Percentiles rank a stretch among this genome's conserved stretches.
Evolutionary conservation across 305 asterid genomes (phyloP).

Genomic region (Fraxinus latifolia): DNA sequence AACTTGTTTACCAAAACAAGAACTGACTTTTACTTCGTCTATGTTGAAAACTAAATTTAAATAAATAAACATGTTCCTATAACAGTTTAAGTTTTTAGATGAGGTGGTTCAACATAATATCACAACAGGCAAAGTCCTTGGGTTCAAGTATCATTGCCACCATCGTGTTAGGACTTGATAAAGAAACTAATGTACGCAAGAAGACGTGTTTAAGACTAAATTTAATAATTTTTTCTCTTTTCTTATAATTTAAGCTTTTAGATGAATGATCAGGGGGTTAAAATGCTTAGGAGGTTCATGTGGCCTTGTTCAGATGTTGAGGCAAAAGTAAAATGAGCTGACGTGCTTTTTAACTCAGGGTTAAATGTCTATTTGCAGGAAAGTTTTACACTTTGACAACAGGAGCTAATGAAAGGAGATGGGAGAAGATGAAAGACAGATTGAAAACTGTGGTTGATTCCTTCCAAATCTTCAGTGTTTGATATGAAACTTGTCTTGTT

Average conservation of each 20-base stretch:
- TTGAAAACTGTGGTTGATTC: conserved; percentile 76
- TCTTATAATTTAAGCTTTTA: background rate
- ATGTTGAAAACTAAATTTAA: background rate
- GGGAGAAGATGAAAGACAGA: conserved; percentile 91
- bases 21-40: background rate
- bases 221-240: background rate
- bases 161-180: background rate
- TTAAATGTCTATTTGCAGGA: conserved; percentile 43
- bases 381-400: conserved; percentile 88
- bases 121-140: background rate
- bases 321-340: background rate
- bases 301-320: background rate
- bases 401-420: conserved; percentile 86
- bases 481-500: conserved; percentile 8
- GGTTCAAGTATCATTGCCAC: background rate
- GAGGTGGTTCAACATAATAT: background rate
- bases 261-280: background rate
- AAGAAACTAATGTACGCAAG: background rate
- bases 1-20: background rate
- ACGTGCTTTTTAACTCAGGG: background rate
- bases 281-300: background rate
- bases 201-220: background rate
- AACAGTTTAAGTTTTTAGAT: background rate
- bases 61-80: background rate
- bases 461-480: conserved; percentile 73